Base-by-base conservation (phyloP, 2,329 filamentous ascomycete species). In the Scedosporium aurantiacum region DNA sequence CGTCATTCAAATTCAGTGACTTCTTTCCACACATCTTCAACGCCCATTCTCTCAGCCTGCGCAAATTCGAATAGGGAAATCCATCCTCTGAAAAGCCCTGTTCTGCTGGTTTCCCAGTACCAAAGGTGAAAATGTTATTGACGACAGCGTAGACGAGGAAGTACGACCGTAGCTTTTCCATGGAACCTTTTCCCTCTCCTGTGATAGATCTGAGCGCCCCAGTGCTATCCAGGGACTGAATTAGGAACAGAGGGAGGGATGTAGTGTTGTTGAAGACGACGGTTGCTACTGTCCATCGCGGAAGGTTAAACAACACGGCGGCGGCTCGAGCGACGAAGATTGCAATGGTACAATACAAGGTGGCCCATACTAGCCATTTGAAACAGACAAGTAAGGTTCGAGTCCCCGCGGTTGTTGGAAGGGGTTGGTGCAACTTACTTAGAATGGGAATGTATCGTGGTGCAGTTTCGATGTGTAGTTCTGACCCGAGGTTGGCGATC, bases 71-170 rank as follows among this genome's bases (percentile, higher is more conserved):
- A 18, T 28, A 60, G 1, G 25, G 45, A 2, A 63, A 63, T 12
- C 57, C 62, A 16, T 65, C 63, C 52, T 65, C 63, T 5, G 63
- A 61, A 1, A 63, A 63, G 12, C 64, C 64, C 0, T 85, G 50
- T 25, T 52, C 25, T 12, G 58, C 45, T 16, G 4, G 43, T 12
- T 50, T 84, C 0, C 84, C 85, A 2, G 88, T 72, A 0, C 82
- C 82, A 68, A 88, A 88, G 0, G 84, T 87, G 63, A 88, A 71
- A 60, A 79, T 82, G 66, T 84, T 86, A 50, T 78, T 80, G 8
- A 88, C 75, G 61, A 86, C 86, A 3, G 84, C 79, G 64, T 84
- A 87, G 63, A 88, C 79, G 3, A 88, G 72, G 67, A 88, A 87
- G 69, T 86, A 88, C 14, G 81, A 82, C 67, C 86, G 83, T 5